Evolutionary conservation across 1,284 basidiomycete genomes (phyloP), one percentile per base, ranked within the genome.

Genomic region (Trichosporon asahii): DNA sequence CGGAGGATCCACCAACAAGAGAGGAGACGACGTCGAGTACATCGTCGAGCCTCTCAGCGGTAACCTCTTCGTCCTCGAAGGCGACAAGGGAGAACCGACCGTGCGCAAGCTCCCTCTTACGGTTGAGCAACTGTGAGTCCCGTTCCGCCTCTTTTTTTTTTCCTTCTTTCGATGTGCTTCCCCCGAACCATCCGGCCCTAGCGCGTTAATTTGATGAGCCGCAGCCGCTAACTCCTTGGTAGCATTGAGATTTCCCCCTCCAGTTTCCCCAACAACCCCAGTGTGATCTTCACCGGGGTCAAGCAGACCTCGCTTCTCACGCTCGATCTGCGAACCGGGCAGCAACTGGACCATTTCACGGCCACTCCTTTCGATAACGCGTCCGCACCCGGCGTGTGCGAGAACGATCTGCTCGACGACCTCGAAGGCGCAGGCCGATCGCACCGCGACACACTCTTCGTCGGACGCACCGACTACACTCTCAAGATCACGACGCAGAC

Each of bases 31-130:
- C 33, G 69, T 67, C 31, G 78, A 81, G 64, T 84, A 82, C 68
- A 82, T 84, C 53, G 79, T 84, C 55, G 83, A 84, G 70, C 83
- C 83, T 2, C 76, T 83, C 15, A 81, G 79, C 67, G 83, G 83
- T 27, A 76, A 76, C 61, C 70, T 84, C 53, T 84, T 78, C 65
- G 81, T 81, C 44, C 79, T 80, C 66, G 80, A 81, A n/a, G 65
- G 65, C 4, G 72, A 69, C 27, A 74, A 70, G 40, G 74, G 75
- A 53, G 63, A 72, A 14, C 80, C 78, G n/a, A 81, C 76, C 65
- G 74, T 83, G 23, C 75, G 82, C 61, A 81, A 80, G 67, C 74
- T 84, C 15, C 83, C 83, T 25, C 70, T 82, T 53, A 79, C 81
- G 3, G 80, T 84, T 53, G 82, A 84, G 67, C 78, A 83, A 69